These are phyloP conservation scores for Bassia scoparia DNA, from an alignment of 148 eudicot genomes.

Conservation along the genomic window DNA sequence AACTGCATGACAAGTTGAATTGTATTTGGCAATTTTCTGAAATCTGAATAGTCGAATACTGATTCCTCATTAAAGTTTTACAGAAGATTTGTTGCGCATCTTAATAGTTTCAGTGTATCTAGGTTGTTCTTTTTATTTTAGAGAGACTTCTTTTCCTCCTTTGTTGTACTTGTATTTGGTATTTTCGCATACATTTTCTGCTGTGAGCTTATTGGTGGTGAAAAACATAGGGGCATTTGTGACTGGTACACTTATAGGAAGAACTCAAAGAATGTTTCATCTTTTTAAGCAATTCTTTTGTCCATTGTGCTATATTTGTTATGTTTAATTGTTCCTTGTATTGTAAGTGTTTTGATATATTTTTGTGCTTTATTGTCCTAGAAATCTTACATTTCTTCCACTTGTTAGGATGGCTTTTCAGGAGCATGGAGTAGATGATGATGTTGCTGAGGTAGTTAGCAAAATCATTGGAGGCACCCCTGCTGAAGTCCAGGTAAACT, in stretches of 20 bases:
- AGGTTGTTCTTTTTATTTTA: too few species aligned
- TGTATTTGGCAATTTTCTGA: too few species aligned
- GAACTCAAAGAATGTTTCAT: not conserved
- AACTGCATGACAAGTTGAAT: too few species aligned
- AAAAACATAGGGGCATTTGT: slow-evolving; percentile 13
- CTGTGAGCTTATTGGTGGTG: too few species aligned
- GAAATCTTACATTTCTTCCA: not conserved
- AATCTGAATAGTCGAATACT: too few species aligned
- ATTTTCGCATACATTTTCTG: too few species aligned
- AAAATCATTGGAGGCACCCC: slow-evolving; percentile 62
- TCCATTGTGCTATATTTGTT: not conserved
- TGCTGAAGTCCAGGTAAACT: slow-evolving; percentile 61
- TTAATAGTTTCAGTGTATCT: too few species aligned
- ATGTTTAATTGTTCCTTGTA: not conserved
- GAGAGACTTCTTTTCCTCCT: too few species aligned
- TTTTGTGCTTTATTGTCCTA: not conserved
- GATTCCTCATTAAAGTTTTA: too few species aligned
- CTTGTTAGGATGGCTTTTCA: slow-evolving; percentile 58
- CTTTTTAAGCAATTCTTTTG: too few species aligned
- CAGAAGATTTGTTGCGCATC: too few species aligned
- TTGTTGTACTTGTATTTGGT: too few species aligned
- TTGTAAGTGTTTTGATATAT: not conserved
- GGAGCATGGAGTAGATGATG: slow-evolving; percentile 61
- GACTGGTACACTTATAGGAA: not conserved
- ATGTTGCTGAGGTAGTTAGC: slow-evolving; percentile 51